A percentile compares a stretch with the other conserved stretches of the same genome.
phyloP scores from a whole-genome alignment of 805 yeast species.

The Metschnikowia similis region DNA sequence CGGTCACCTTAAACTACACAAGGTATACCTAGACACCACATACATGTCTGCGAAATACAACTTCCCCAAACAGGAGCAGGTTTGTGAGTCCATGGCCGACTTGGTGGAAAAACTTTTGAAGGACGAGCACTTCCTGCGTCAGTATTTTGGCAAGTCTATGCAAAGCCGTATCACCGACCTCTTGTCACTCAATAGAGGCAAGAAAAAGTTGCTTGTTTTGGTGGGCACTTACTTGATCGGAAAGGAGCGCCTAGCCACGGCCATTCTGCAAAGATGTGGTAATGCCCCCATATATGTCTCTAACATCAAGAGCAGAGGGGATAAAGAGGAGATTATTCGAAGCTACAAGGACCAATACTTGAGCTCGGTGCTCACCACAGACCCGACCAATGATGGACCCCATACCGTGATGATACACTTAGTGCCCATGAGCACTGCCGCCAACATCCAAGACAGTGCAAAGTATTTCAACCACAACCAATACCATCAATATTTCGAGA shows the following conservation, averaged over 20 bases:
- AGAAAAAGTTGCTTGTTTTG: conserved; percentile 47
- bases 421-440: conserved; percentile 58
- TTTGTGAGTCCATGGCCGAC: conserved; percentile 55
- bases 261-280: conserved; percentile 47
- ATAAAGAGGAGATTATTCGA: conserved; percentile 38
- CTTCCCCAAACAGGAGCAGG: conserved; percentile 74
- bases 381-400: conserved; percentile 39
- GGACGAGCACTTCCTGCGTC: conserved; percentile 20
- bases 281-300: conserved; percentile 54
- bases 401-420: conserved; percentile 59
- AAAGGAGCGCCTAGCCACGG: conserved; percentile 78
- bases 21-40: conserved; percentile 84
- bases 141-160: conserved; percentile 31
- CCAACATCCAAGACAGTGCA: conserved; percentile 42
- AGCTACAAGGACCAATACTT: conserved; percentile 44
- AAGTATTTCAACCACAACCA: conserved; percentile 46
- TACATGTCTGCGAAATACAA: conserved; percentile 70
- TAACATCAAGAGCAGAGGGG: conserved; percentile 41
- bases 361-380: conserved; percentile 24
- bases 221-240: conserved; percentile 93
- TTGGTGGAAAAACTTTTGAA: conserved; percentile 42
- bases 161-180: conserved; percentile 42
- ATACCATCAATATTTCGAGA: conserved; percentile 46
- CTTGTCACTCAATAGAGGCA: conserved; percentile 8
- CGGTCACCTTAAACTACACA: conserved; percentile 39